These are phyloP conservation scores for Chlorella sorokiniana DNA, from an alignment of 139 green algal genomes.

Conservation along the genomic window DNA sequence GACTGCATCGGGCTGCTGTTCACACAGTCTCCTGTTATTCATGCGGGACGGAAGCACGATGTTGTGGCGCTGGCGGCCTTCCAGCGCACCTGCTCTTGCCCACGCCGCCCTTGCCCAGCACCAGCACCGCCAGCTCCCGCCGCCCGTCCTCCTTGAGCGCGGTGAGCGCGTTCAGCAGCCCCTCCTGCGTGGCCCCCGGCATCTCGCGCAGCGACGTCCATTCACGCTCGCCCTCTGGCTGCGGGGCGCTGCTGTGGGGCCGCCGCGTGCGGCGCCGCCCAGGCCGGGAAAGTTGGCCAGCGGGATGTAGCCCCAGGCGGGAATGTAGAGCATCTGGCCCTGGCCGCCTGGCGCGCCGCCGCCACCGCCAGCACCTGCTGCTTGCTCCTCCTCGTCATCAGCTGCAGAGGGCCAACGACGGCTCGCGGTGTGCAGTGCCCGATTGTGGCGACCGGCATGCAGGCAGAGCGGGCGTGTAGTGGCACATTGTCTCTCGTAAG, in stretches of 20 bases:
- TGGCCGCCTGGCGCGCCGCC: constrained; percentile 14
- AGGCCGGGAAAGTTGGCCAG: constrained; percentile 30
- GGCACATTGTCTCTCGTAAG: background rate
- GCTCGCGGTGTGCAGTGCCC: background rate
- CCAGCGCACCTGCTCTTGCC: constrained; percentile 64
- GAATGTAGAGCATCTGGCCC: constrained; percentile 49
- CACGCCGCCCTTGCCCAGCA: constrained; percentile 73
- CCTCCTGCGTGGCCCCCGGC: constrained; percentile 55
- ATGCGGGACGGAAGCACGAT: too few relatives aligned
- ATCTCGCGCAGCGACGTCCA: constrained; percentile 41
- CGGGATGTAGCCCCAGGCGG: constrained; percentile 45
- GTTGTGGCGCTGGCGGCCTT: background rate
- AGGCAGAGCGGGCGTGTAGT: background rate
- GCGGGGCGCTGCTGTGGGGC: background rate
- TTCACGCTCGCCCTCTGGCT: constrained; percentile 35
- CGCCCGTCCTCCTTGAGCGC: constrained; percentile 47
- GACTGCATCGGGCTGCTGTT: too few relatives aligned
- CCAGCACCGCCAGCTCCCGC: constrained; percentile 63
- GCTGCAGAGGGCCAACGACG: background rate
- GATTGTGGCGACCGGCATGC: background rate
- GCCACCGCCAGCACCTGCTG: constrained; percentile 1
- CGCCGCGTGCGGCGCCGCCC: background rate
- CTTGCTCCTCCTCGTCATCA: constrained; percentile 39
- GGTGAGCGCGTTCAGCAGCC: constrained; percentile 41
- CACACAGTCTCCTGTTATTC: too few relatives aligned